Base-by-base conservation (phyloP, 345 rosid genomes). In the Bretschneidera sinensis region DNA sequence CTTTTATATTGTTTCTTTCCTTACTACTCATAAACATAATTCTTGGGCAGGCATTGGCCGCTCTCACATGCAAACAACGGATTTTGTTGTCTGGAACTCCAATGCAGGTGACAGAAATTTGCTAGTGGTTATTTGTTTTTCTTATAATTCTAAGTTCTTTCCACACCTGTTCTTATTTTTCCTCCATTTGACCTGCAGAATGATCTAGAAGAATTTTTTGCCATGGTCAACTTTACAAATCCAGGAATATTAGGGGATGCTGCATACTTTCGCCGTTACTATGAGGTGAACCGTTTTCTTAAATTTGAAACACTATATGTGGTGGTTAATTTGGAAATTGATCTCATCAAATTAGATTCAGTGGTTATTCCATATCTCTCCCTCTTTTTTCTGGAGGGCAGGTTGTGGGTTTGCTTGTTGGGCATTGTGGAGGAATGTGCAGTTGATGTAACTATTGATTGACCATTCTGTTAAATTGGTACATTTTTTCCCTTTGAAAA, bases 181-280 rank as follows among this genome's bases (percentile, higher is more conserved):
- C 51, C 16, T 62, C 45, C 51, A 48, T 75, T 19, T 24, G 22
- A 15, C 52, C 54, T 79, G 73, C 81, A 94, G 99, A 94, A 94
- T 84, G 99, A 90, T 79, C 83, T 94, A 54, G 97, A 90, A 81
- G 97, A 94, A 77, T 94, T 94, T 76, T 94, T 83, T 79, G 87
- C 99, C 52, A 94, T 94, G 99, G 99, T 90, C 64, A 90, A 90
- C 84, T 94, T 94, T 62, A 94, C 97, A 61, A 94, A 90, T 79
- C 96, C 92, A 51, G 92, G 92, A 56, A 82, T 87, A 63, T 74
- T 94, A 79, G 99, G 99, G 16, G 92, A 90, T 61, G 91, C 81
- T 64, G 81, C 95, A 21, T 74, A 80, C 73, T 94, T 94, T 81
- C 95, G 99, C 35, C 96, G 83, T 63, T 83, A 90, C 72, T 94